Base-by-base conservation (phyloP, 1,284 basidiomycete genomes). In the Mycena citricolor region DNA sequence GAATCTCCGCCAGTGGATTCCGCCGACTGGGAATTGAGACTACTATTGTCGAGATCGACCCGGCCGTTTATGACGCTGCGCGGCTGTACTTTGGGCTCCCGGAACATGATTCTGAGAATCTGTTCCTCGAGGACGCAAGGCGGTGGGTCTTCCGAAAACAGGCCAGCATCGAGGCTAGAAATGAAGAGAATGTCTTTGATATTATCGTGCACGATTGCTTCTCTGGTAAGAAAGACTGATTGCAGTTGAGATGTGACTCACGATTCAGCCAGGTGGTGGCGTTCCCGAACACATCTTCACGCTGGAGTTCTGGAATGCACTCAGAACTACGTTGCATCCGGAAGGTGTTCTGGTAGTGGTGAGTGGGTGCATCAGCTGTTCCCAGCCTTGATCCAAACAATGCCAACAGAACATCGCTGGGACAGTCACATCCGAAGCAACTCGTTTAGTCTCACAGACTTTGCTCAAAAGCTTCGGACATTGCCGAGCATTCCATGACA, bases 131-230 rank as follows among this genome's bases (percentile, higher is more conserved):
- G 57, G 92, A 95, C 57, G 93, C 89, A 2, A 75, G 84, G 13
- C 49, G 55, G 4, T 91, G 84, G 76, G 74, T 86, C 6, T 57
- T 69, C 17, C 59, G 68, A 21, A 69, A 73, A 46, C 64, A 63
- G 13, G 55, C 50, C 23, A 55, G 55, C 29, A 49, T 66, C 31
- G 62, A 64, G 36, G 54, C 58, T 33, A 62, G 62, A 37, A 58
- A 55, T n/a, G 45, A 57, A 26, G 56, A 59, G 12, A 52, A 37
- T 11, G 51, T 54, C 19, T 95, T 81, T 61, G 87, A 90, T 60
- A 81, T 88, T 54, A 77, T 93, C 14, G 70, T 95, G 0, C 94
- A 97, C 57, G 94, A 95, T 59, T 90, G 87, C 56, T 97, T 95
- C 64, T 91, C 90, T 4, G 78, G 78, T 19, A 81, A 95, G 4